These are phyloP conservation scores for Trichoderma atroviride DNA, from an alignment of 2,329 filamentous ascomycete species.

Conservation along the genomic window DNA sequence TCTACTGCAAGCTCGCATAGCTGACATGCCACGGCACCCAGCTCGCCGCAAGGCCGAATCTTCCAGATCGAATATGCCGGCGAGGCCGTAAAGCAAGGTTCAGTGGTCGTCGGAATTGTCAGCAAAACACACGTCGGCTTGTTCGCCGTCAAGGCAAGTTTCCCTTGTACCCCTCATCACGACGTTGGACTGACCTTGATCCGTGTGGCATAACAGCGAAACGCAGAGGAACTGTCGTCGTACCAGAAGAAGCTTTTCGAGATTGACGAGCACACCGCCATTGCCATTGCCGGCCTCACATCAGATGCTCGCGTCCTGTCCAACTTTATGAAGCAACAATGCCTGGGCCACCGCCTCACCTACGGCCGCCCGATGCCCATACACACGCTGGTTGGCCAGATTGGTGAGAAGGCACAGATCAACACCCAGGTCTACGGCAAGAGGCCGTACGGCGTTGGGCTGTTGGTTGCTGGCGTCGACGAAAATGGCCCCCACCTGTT, in stretches of 20 bases:
- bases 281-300: constrained; percentile 94
- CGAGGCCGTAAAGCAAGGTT: constrained; percentile 98
- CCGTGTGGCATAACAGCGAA: constrained; percentile 65
- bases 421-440: constrained; percentile 98
- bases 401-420: constrained; percentile 93
- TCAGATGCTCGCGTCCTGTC: constrained; percentile 98
- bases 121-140: constrained; percentile 98
- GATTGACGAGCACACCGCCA: constrained; percentile 92
- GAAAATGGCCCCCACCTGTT: constrained; percentile 93
- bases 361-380: constrained; percentile 93
- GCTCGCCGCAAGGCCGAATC: constrained; percentile 98
- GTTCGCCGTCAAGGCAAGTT: constrained; percentile 85
- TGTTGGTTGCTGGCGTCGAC: constrained; percentile 91
- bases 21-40: constrained; percentile 43
- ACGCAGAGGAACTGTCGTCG: constrained; percentile 97
- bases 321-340: constrained; percentile 99
- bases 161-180: constrained; percentile 22
- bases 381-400: constrained; percentile 84
- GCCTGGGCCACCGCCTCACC: constrained; percentile 89
- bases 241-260: constrained; percentile 99
- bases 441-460: constrained; percentile 91
- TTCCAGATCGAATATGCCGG: constrained; percentile 99
- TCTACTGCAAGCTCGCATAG: constrained; percentile 29
- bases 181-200: not conserved
- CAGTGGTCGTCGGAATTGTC: constrained; percentile 92